Evolutionary conservation across 352 stramenopile species (phyloP).

Genomic region (Lagenidium giganteum): DNA sequence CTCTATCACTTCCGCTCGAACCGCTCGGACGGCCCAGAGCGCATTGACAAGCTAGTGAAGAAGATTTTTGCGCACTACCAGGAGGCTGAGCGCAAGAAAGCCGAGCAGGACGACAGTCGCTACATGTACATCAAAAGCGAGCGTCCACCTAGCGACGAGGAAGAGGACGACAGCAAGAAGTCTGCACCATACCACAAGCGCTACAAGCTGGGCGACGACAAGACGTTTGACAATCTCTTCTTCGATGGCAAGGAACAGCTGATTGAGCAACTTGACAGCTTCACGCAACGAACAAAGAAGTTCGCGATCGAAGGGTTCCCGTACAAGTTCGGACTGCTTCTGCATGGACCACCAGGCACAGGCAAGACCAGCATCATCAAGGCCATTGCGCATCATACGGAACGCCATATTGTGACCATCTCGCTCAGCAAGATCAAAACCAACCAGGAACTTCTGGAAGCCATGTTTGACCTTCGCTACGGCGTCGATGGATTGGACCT

Average conservation of each 20-base stretch:
- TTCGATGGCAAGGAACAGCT: constrained; percentile 65
- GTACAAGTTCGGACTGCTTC: constrained; percentile 76
- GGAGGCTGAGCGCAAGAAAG: constrained; percentile 8
- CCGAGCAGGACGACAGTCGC: constrained; percentile 22
- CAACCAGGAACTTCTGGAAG: constrained; percentile 60
- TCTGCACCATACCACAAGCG: constrained; percentile 38
- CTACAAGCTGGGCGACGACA: constrained; percentile 71
- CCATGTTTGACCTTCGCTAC: constrained; percentile 53
- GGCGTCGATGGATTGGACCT: constrained; percentile 33
- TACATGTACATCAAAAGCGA: constrained; percentile 50
- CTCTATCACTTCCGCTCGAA: constrained; percentile 19
- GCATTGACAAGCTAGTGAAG: constrained; percentile 29
- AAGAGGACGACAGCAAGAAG: constrained; percentile 8
- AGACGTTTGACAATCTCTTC: constrained; percentile 81
- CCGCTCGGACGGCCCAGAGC: constrained; percentile 15
- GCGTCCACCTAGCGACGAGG: too few species aligned
- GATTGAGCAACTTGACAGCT: constrained; percentile 52
- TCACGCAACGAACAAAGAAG: constrained; percentile 53
- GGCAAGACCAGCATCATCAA: constrained; percentile 87
- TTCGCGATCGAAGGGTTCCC: constrained; percentile 82
- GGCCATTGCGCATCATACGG: constrained; percentile 62
- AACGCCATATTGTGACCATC: constrained; percentile 61
- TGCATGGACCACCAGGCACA: constrained; percentile 78
- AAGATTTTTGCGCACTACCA: constrained; percentile 28
- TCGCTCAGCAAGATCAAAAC: constrained; percentile 45